A percentile compares a stretch with the other conserved stretches of the same genome.
phyloP scores from a whole-genome alignment of 2,329 filamentous ascomycete species.

The Epichloe coenophiala region DNA sequence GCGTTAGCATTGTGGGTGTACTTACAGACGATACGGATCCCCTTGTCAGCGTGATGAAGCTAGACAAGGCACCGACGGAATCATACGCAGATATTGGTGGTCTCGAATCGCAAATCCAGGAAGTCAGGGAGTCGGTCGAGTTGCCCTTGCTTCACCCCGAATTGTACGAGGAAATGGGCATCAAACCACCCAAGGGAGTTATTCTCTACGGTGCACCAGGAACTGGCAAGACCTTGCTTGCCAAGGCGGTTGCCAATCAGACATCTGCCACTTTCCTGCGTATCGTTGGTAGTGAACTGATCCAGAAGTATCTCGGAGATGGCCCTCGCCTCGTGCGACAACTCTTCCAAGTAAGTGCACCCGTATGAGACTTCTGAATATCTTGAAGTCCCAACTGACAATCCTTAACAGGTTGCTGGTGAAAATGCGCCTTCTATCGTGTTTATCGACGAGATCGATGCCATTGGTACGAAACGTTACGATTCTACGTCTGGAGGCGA shows the following conservation, averaged over 20 bases:
- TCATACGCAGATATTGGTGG: slow-evolving; percentile 98
- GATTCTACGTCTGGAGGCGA: slow-evolving; percentile 95
- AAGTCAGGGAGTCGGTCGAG: slow-evolving; percentile 97
- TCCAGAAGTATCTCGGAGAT: slow-evolving; percentile 97
- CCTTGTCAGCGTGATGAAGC: slow-evolving; percentile 95
- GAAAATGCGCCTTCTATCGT: slow-evolving; percentile 96
- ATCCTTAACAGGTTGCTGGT: slow-evolving; percentile 55
- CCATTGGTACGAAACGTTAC: slow-evolving; percentile 97
- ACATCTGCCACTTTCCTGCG: slow-evolving; percentile 97
- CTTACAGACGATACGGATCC: slow-evolving; percentile 94
- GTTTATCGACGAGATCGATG: slow-evolving; percentile 98
- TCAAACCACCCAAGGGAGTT: slow-evolving; percentile 98
- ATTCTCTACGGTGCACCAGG: slow-evolving; percentile 96
- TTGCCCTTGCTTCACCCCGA: slow-evolving; percentile 89
- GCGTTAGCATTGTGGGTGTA: slow-evolving; percentile 92
- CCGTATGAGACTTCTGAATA: neutral
- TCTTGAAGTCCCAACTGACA: slow-evolving; percentile 1
- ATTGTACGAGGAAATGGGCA: slow-evolving; percentile 98
- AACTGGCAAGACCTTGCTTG: slow-evolving; percentile 90
- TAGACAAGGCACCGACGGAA: slow-evolving; percentile 96
- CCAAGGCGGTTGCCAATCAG: slow-evolving; percentile 95
- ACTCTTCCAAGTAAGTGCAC: slow-evolving; percentile 60
- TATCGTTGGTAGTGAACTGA: slow-evolving; percentile 92
- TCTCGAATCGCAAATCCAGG: slow-evolving; percentile 87
- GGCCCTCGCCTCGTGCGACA: slow-evolving; percentile 89